These are phyloP conservation scores for Mycotypha africana DNA, from an alignment of 371 early-diverging fungal species.

Conservation along the genomic window DNA sequence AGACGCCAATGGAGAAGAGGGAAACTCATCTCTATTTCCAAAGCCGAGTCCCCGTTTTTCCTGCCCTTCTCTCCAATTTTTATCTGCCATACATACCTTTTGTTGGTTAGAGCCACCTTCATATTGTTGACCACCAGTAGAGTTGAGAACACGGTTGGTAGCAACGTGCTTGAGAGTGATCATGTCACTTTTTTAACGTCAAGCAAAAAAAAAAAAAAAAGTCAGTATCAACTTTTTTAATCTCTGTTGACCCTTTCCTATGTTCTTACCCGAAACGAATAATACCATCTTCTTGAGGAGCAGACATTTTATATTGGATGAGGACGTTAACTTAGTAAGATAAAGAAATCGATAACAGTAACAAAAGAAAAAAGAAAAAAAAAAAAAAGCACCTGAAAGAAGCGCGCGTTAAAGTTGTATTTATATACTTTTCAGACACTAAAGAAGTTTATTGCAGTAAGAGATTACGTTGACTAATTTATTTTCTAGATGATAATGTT, in stretches of 20 bases:
- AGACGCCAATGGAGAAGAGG: neutral
- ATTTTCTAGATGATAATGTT: too few relatives aligned
- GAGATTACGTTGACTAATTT: too few relatives aligned
- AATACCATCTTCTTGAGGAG: slow-evolving; percentile 7
- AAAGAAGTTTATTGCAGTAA: too few relatives aligned
- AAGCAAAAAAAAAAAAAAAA: neutral
- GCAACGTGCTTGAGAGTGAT: slow-evolving; percentile 48
- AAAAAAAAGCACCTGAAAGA: too few relatives aligned
- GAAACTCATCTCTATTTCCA: neutral
- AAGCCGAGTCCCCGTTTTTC: neutral
- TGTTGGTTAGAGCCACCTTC: slow-evolving; percentile 51
- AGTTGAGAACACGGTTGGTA: slow-evolving; percentile 50
- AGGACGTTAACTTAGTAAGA: too few relatives aligned
- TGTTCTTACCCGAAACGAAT: slow-evolving; percentile 13
- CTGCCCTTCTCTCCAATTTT: neutral
- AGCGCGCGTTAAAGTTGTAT: too few relatives aligned
- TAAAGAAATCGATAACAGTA: too few relatives aligned
- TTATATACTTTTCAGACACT: too few relatives aligned
- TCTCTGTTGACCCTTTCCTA: slow-evolving; percentile 20
- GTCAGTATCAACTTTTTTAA: neutral
- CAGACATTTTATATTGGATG: too few relatives aligned
- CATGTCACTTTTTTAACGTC: neutral
- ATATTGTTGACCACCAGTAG: slow-evolving; percentile 23
- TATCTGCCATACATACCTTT: slow-evolving; percentile 12
- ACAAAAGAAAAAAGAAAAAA: too few relatives aligned